phyloP scores from a whole-genome alignment of 306 rosid species.

The Comarum palustre region DNA sequence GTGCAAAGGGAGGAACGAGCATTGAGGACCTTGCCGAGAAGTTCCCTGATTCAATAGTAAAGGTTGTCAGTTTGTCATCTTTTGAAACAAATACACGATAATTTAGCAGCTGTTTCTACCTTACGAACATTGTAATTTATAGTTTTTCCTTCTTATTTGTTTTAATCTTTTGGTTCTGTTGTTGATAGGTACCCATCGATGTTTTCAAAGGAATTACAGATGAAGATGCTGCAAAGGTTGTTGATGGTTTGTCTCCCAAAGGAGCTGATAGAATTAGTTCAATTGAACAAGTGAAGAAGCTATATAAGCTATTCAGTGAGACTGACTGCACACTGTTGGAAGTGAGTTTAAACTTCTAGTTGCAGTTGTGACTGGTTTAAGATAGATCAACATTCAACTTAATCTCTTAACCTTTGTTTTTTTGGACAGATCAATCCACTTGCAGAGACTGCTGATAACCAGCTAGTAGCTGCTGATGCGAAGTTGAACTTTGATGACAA shows the following conservation, averaged over 20 bases:
- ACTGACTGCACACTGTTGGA: constrained; percentile 92
- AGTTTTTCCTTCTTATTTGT: constrained; percentile 22
- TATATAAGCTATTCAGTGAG: constrained; percentile 74
- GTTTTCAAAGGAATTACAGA: constrained; percentile 90
- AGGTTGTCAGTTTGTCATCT: constrained; percentile 44
- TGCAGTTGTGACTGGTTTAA: neutral
- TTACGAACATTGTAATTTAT: constrained; percentile 6
- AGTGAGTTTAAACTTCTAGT: constrained; percentile 50
- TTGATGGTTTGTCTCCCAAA: constrained; percentile 91
- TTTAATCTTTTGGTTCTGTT: neutral
- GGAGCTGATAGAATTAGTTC: constrained; percentile 67
- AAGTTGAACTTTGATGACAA: constrained; percentile 96
- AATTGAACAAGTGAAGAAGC: constrained; percentile 96
- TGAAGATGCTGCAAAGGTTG: constrained; percentile 92
- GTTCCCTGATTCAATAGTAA: constrained; percentile 83
- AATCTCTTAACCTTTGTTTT: constrained; percentile 18
- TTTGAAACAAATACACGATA: constrained; percentile 5
- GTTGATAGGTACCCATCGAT: constrained; percentile 79
- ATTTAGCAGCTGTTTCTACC: constrained; percentile 7
- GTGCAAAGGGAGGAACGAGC: constrained; percentile 97
- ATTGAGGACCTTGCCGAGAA: constrained; percentile 99
- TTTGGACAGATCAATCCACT: constrained; percentile 82
- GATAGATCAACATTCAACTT: constrained; percentile 4
- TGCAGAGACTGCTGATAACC: constrained; percentile 92
- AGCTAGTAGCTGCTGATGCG: constrained; percentile 98